Conservation (phyloP, 2,329 filamentous ascomycete species). For the Dothiorella sarmentorum region DNA sequence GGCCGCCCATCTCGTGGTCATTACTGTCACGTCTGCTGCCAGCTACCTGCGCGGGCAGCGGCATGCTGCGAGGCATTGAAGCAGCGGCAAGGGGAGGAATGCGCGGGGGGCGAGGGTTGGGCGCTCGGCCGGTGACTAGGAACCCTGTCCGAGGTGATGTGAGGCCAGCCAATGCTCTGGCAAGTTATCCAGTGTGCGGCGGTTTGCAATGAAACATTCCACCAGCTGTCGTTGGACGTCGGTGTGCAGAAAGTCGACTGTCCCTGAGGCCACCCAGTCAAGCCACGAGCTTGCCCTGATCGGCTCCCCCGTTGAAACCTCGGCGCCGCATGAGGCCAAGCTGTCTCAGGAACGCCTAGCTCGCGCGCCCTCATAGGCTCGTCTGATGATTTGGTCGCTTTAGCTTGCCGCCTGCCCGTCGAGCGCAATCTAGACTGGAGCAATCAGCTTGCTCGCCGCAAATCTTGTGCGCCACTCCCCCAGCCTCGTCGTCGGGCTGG, state of each 20-base stretch:
- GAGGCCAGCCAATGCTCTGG: background rate
- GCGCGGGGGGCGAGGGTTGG: background rate
- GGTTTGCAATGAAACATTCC: slow-evolving; percentile 17
- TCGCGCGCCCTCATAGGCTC: slow-evolving; percentile 3
- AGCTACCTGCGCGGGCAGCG: background rate
- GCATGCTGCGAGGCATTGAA: slow-evolving; percentile 3
- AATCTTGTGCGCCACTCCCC: background rate
- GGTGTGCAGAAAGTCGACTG: slow-evolving; percentile 14
- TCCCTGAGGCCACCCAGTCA: slow-evolving; percentile 1
- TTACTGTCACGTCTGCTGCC: background rate
- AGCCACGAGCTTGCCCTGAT: slow-evolving; percentile 7
- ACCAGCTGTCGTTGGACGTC: slow-evolving; percentile 1
- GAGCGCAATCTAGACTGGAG: background rate
- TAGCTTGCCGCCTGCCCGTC: background rate
- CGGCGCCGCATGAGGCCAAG: background rate
- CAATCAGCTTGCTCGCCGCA: background rate
- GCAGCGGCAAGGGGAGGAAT: slow-evolving; percentile 8
- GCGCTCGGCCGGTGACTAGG: background rate
- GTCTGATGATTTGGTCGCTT: background rate
- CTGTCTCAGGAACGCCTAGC: slow-evolving; percentile 7
- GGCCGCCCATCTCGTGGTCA: background rate
- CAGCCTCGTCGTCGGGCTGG: background rate
- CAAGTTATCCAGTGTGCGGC: background rate
- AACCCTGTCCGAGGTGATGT: background rate
- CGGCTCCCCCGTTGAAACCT: slow-evolving; percentile 5